Conservation (phyloP, 164 flowering plant genomes). For the Chimonanthus salicifolius region DNA sequence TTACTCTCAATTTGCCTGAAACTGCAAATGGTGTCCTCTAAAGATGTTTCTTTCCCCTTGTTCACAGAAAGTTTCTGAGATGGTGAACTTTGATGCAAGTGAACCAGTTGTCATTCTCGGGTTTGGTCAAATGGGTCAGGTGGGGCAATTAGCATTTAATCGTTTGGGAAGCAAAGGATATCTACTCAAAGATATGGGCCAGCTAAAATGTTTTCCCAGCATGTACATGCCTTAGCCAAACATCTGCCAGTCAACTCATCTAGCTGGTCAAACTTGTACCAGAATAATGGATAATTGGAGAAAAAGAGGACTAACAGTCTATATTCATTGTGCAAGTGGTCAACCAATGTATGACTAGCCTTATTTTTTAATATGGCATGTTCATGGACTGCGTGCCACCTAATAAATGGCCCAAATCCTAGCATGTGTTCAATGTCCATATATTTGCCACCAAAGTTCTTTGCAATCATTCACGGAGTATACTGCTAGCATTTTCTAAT, state of each 20-base stretch:
- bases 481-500: too few relatives aligned
- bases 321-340: not conserved
- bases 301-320: not conserved
- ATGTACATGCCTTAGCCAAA: not conserved
- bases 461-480: too few relatives aligned
- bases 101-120: slow-evolving; percentile 95
- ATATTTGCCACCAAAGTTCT: too few relatives aligned
- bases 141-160: slow-evolving; percentile 13
- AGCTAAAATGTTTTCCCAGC: not conserved
- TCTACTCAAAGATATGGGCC: not conserved
- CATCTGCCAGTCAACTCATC: not conserved
- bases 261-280: not conserved
- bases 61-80: slow-evolving; percentile 53
- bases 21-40: slow-evolving; percentile 3
- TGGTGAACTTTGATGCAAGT: slow-evolving; percentile 58
- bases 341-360: not conserved
- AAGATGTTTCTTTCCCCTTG: not conserved
- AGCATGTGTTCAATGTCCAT: not conserved
- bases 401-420: not conserved
- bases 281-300: not conserved
- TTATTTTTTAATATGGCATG: not conserved
- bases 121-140: slow-evolving; percentile 98
- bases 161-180: slow-evolving; percentile 6
- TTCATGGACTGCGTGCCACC: not conserved
- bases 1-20: not conserved